Evolutionary conservation across 192 early-diverging fungal genomes (phyloP).

Genomic region (Mortierella antarctica): DNA sequence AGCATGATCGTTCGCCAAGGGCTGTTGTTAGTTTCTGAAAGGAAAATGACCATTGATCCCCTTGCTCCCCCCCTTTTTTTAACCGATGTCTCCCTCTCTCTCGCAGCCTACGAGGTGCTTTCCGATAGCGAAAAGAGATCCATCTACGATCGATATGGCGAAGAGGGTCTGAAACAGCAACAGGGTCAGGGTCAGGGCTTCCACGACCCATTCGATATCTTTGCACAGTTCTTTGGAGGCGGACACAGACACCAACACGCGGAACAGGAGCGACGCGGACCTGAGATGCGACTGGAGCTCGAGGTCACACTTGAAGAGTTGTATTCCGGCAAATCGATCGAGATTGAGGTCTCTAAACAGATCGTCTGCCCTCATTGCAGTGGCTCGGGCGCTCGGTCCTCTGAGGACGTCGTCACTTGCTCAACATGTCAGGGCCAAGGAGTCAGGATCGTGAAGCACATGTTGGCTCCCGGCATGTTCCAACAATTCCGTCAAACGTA

Average conservation of each 20-base stretch:
- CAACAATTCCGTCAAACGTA: slow-evolving; percentile 92
- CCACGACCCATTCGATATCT: slow-evolving; percentile 99
- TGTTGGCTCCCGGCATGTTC: slow-evolving; percentile 92
- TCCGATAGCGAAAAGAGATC: slow-evolving; percentile 91
- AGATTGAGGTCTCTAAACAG: slow-evolving; percentile 96
- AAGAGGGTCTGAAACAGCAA: slow-evolving; percentile 90
- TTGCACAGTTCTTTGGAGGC: slow-evolving; percentile 89
- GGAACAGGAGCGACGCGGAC: slow-evolving; percentile 84
- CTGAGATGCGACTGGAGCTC: slow-evolving; percentile 80
- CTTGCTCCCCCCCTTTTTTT: not conserved
- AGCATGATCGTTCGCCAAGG: not conserved
- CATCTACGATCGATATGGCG: slow-evolving; percentile 94
- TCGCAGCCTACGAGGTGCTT: slow-evolving; percentile 89
- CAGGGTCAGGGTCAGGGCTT: slow-evolving; percentile 69
- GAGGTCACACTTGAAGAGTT: slow-evolving; percentile 92
- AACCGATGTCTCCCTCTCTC: not conserved
- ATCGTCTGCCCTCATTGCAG: slow-evolving; percentile 91
- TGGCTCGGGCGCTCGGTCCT: slow-evolving; percentile 88
- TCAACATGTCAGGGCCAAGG: slow-evolving; percentile 82
- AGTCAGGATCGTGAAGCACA: slow-evolving; percentile 82
- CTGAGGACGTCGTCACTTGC: slow-evolving; percentile 90
- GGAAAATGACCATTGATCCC: not conserved
- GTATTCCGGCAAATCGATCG: slow-evolving; percentile 84
- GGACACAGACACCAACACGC: slow-evolving; percentile 35
- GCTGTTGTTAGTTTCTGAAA: not conserved